Evolutionary conservation across 2,329 filamentous ascomycete species (phyloP).

Genomic region (Sporothrix sp.): DNA sequence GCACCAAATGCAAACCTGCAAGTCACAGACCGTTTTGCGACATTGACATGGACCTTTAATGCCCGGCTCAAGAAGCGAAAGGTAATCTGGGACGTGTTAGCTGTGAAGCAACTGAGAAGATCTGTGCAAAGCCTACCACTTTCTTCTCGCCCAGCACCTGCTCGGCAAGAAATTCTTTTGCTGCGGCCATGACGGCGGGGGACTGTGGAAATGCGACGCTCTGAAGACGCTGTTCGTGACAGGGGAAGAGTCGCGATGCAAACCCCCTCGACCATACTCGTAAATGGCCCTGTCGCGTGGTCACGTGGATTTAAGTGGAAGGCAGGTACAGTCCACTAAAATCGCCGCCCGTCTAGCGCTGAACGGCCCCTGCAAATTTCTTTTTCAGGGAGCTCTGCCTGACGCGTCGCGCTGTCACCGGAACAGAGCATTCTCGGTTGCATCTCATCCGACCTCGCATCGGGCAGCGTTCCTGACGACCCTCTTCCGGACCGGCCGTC

Average conservation of each 20-base stretch:
- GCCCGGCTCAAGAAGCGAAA: conserved; percentile 78
- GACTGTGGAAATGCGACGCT: neutral
- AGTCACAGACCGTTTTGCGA: conserved; percentile 71
- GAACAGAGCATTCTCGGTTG: too few species aligned
- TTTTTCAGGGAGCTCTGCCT: neutral
- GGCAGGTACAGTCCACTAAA: neutral
- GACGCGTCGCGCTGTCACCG: conserved; percentile 9
- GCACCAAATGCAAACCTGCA: neutral
- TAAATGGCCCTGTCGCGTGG: conserved; percentile 13
- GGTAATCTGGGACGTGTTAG: conserved; percentile 52
- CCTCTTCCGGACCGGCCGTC: too few species aligned
- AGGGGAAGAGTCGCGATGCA: neutral
- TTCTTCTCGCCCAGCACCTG: conserved; percentile 67
- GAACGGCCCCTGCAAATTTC: conserved; percentile 4
- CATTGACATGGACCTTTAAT: conserved; percentile 73
- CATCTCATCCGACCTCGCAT: too few species aligned
- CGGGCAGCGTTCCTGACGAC: too few species aligned
- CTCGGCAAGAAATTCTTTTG: conserved; percentile 63
- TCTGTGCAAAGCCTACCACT: conserved; percentile 42
- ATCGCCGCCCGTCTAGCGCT: neutral
- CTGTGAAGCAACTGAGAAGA: conserved; percentile 12
- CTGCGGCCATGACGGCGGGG: conserved; percentile 47
- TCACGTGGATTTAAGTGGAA: conserved; percentile 15
- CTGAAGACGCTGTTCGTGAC: neutral
- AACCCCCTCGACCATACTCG: neutral